These are phyloP conservation scores for Candolleomyces eurysporus DNA, from an alignment of 768 basidiomycete genomes.

Conservation along the genomic window DNA sequence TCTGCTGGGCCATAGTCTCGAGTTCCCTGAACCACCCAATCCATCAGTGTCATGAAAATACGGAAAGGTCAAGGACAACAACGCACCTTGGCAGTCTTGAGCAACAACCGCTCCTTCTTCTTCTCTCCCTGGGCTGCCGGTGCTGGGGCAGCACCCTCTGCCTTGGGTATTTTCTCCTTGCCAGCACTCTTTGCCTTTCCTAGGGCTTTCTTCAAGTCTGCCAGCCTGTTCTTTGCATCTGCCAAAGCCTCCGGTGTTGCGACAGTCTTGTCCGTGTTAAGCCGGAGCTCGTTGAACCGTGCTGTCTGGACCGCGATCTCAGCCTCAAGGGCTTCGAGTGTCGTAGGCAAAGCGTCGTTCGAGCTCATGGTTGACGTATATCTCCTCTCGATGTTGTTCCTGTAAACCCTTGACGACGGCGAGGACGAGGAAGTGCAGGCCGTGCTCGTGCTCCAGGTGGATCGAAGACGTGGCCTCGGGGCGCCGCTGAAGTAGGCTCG, in stretches of 20 bases:
- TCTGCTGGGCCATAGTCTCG: slow-evolving; percentile 91
- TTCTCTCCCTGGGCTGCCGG: slow-evolving; percentile 40
- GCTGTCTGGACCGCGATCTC: slow-evolving; percentile 56
- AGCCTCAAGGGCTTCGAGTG: slow-evolving; percentile 36
- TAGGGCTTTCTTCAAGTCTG: slow-evolving; percentile 62
- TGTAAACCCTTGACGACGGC: background rate
- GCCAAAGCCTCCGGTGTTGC: slow-evolving; percentile 51
- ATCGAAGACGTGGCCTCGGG: background rate
- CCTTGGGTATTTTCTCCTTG: slow-evolving; percentile 37
- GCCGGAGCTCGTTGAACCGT: slow-evolving; percentile 60
- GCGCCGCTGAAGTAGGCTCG: background rate
- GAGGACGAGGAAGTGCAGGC: background rate
- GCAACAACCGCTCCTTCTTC: slow-evolving; percentile 65
- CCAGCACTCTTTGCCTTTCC: slow-evolving; percentile 41
- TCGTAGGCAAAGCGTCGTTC: background rate
- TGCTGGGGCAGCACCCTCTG: slow-evolving; percentile 27
- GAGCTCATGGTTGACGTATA: background rate
- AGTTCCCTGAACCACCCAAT: slow-evolving; percentile 62
- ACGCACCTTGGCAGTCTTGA: slow-evolving; percentile 93
- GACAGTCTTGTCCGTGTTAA: slow-evolving; percentile 34
- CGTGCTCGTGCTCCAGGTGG: background rate
- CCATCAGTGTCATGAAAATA: background rate
- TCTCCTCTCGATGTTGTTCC: background rate
- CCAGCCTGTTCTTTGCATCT: slow-evolving; percentile 65
- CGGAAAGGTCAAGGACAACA: background rate